These are phyloP conservation scores for Drechslerella dactyloides DNA, from an alignment of 2,329 filamentous ascomycete genomes.

Conservation along the genomic window DNA sequence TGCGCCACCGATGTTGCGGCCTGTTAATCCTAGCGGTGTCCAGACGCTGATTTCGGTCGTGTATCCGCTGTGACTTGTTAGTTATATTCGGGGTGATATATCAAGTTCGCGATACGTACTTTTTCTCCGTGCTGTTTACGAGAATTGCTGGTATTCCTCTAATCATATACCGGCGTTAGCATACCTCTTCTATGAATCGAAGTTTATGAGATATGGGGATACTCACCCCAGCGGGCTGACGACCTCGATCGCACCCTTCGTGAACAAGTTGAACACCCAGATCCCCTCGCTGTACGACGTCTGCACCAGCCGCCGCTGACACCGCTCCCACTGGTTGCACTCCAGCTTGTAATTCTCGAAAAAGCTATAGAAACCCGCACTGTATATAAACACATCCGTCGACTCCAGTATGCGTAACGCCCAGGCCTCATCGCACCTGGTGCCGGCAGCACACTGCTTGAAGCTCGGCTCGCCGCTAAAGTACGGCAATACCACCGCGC, in stretches of 20 bases:
- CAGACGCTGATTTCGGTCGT: conserved; percentile 3
- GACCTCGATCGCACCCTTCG: conserved; percentile 8
- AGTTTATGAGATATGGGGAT: neutral
- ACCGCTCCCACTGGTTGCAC: conserved; percentile 63
- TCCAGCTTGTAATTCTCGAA: conserved; percentile 62
- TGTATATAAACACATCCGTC: conserved; percentile 46
- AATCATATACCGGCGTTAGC: neutral
- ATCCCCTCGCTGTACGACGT: conserved; percentile 3
- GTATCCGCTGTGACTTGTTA: conserved; percentile 1
- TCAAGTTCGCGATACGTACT: conserved; percentile 5
- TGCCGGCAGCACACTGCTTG: conserved; percentile 54
- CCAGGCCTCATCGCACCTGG: conserved; percentile 57
- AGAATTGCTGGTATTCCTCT: conserved; percentile 5
- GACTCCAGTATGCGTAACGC: conserved; percentile 56
- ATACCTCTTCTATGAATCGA: too few relatives aligned
- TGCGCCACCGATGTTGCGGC: neutral
- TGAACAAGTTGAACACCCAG: conserved; percentile 11
- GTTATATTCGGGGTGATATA: too few relatives aligned
- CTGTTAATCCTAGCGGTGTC: neutral
- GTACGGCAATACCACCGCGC: conserved; percentile 37
- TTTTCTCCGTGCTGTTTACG: neutral
- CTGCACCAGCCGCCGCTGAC: conserved; percentile 11
- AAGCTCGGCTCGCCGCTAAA: conserved; percentile 57
- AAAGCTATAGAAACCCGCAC: conserved; percentile 54
- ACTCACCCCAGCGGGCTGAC: conserved; percentile 10